A percentile compares a stretch with the other conserved stretches of the same genome.
Conservation (phyloP, 1,139 yeast species). For the Williopsis jadinii region DNA sequence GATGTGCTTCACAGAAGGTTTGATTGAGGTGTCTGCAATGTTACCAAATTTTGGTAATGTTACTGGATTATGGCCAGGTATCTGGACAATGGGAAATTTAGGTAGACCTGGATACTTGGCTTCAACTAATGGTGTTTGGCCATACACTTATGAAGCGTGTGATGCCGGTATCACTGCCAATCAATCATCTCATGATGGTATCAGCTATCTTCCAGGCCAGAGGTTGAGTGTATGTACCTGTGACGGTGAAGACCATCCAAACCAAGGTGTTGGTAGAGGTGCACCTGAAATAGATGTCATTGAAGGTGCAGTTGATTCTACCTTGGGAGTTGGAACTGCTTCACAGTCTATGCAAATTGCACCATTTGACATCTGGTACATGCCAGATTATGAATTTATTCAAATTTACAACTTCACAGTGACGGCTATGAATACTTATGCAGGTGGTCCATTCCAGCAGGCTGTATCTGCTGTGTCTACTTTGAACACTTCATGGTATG, state of each 20-base stretch:
- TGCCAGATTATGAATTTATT: constrained; percentile 48
- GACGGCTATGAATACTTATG: constrained; percentile 13
- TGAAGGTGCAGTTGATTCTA: constrained; percentile 49
- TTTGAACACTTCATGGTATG: constrained; percentile 50
- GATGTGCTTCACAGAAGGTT: constrained; percentile 53
- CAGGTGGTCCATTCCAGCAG: constrained; percentile 43
- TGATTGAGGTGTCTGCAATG: constrained; percentile 42
- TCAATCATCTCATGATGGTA: constrained; percentile 57
- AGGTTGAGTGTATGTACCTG: constrained; percentile 50
- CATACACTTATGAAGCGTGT: constrained; percentile 51
- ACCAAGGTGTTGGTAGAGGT: constrained; percentile 52
- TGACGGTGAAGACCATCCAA: constrained; percentile 51
- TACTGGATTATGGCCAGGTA: constrained; percentile 58
- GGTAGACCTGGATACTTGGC: constrained; percentile 60
- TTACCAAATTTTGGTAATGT: constrained; percentile 49
- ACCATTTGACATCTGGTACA: constrained; percentile 58
- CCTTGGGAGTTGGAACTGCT: constrained; percentile 38
- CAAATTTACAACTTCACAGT: constrained; percentile 40
- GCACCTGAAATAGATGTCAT: constrained; percentile 60
- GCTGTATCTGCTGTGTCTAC: constrained; percentile 50
- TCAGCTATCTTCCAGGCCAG: constrained; percentile 54
- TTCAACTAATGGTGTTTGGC: constrained; percentile 62
- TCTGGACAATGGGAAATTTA: constrained; percentile 58
- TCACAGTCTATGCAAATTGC: constrained; percentile 58
- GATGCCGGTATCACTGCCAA: constrained; percentile 64